Conservation (phyloP, 352 stramenopile genomes). For the Hyaloperonospora arabidopsidis region DNA sequence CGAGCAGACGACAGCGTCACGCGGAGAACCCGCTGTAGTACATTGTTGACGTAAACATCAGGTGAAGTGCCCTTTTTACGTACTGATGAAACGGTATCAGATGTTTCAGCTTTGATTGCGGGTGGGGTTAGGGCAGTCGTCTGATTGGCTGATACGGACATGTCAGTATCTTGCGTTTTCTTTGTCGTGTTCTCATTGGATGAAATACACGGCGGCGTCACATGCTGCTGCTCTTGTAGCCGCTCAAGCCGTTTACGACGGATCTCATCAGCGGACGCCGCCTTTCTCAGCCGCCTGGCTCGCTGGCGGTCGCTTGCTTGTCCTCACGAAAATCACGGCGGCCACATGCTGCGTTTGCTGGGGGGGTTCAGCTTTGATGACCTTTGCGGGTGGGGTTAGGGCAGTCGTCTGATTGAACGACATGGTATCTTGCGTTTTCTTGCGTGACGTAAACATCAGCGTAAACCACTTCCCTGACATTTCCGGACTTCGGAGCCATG, state of each 20-base stretch:
- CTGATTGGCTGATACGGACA: constrained; percentile 22
- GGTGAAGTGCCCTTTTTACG: constrained; percentile 30
- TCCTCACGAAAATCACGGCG: too few species aligned
- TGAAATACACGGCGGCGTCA: constrained; percentile 16
- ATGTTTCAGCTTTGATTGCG: neutral
- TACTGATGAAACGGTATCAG: constrained; percentile 13
- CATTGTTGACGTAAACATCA: constrained; percentile 65
- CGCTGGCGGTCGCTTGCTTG: too few species aligned
- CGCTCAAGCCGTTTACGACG: constrained; percentile 57
- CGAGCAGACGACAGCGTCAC: constrained; percentile 42
- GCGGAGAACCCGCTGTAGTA: constrained; percentile 60
- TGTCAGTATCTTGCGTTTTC: constrained; percentile 5
- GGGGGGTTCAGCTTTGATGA: too few species aligned
- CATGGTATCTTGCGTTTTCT: too few species aligned
- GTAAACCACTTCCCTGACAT: too few species aligned
- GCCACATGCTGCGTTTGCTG: too few species aligned
- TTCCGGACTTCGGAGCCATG: constrained; percentile 60
- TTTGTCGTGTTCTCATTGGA: constrained; percentile 17
- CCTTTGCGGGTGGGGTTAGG: too few species aligned
- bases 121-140: neutral
- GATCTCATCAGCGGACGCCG: too few species aligned
- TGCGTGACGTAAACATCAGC: too few species aligned
- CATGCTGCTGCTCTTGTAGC: constrained; percentile 36
- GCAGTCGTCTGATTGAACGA: too few species aligned
- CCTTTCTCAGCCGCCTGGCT: too few species aligned